Evolutionary conservation across 2,329 filamentous ascomycete species (phyloP).

Genomic region (Alternaria conjuncta): DNA sequence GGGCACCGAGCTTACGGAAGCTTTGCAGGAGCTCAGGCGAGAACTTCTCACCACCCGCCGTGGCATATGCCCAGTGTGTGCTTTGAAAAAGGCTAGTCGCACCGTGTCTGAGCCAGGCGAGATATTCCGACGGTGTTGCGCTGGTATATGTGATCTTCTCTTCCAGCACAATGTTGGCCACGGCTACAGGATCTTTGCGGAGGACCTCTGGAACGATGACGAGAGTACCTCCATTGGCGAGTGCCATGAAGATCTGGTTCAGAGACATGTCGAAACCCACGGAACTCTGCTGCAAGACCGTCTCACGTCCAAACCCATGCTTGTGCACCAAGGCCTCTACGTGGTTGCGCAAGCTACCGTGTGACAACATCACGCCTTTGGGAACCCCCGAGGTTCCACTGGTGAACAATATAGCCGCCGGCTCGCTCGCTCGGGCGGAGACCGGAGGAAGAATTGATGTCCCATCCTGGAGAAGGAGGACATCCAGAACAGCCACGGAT

Average conservation of each 20-base stretch:
- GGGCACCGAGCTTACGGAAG: slow-evolving; percentile 2
- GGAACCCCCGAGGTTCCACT: slow-evolving; percentile 62
- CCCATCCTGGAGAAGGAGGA: not conserved
- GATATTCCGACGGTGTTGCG: slow-evolving; percentile 53
- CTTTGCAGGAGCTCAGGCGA: not conserved
- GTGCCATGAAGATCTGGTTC: slow-evolving; percentile 50
- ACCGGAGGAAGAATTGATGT: not conserved
- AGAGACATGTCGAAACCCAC: slow-evolving; percentile 53
- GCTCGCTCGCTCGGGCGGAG: slow-evolving; percentile 23
- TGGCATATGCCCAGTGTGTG: slow-evolving; percentile 38
- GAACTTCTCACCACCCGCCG: slow-evolving; percentile 26
- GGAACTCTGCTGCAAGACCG: slow-evolving; percentile 50
- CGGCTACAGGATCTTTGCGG: slow-evolving; percentile 44
- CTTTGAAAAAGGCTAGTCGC: slow-evolving; percentile 17
- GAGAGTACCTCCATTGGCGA: slow-evolving; percentile 51
- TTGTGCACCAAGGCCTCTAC: slow-evolving; percentile 20
- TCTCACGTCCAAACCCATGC: slow-evolving; percentile 40
- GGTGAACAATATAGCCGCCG: slow-evolving; percentile 66
- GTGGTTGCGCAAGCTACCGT: slow-evolving; percentile 37
- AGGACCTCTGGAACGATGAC: slow-evolving; percentile 39
- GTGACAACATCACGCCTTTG: slow-evolving; percentile 67
- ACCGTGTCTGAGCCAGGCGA: slow-evolving; percentile 29
- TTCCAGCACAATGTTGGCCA: slow-evolving; percentile 46
- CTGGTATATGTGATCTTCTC: slow-evolving; percentile 49
- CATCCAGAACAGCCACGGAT: not conserved